Conservation (phyloP, 164 flowering plant species). For the Nelumbo lutea region DNA sequence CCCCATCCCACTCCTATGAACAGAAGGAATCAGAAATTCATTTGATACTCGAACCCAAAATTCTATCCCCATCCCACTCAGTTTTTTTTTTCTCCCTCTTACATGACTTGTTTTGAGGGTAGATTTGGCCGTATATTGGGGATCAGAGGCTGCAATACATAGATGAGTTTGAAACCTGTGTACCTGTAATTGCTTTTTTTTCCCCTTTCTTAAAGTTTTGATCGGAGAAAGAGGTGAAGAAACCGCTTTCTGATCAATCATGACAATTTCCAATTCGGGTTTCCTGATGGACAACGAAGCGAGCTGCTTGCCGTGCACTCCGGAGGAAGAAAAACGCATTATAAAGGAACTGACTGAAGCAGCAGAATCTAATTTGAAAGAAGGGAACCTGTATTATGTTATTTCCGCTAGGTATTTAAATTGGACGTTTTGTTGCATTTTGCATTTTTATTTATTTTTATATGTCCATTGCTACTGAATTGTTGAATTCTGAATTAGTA, state of each 20-base stretch:
- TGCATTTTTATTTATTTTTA: too few relatives aligned
- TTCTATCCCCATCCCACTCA: too few relatives aligned
- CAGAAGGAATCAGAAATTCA: conserved; percentile 5
- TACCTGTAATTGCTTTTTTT: neutral
- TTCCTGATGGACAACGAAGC: conserved; percentile 51
- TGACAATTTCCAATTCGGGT: conserved; percentile 69
- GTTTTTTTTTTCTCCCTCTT: neutral
- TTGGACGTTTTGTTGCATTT: neutral
- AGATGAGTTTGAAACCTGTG: neutral
- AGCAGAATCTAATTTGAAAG: conserved; percentile 57
- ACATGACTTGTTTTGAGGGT: neutral
- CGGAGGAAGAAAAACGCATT: conserved; percentile 64
- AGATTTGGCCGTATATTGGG: neutral
- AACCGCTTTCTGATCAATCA: conserved; percentile 18
- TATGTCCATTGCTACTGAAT: too few relatives aligned
- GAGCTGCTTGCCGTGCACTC: conserved; percentile 60
- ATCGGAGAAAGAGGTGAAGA: neutral
- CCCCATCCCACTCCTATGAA: too few relatives aligned
- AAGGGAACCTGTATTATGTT: conserved; percentile 65
- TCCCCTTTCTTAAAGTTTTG: neutral
- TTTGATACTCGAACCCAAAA: neutral
- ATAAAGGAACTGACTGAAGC: conserved; percentile 35
- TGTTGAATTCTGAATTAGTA: too few relatives aligned
- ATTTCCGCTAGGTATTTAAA: conserved; percentile 55
- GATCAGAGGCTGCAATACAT: neutral